Conservation (phyloP, 2,329 filamentous ascomycete species). For the Cercospora janseana region DNA sequence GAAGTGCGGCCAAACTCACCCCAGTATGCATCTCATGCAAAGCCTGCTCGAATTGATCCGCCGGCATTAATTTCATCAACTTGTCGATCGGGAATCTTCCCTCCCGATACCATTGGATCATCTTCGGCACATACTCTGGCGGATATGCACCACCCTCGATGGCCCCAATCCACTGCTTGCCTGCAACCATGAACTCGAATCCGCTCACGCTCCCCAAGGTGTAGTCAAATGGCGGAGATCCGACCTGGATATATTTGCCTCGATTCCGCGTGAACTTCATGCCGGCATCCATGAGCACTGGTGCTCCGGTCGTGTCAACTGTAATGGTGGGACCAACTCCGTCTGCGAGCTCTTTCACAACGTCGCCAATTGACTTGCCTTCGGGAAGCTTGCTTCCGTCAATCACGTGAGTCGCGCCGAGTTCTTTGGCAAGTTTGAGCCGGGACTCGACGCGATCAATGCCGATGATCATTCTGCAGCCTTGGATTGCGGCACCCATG, state of each 20-base stretch:
- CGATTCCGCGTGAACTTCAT: slow-evolving; percentile 46
- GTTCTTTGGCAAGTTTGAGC: slow-evolving; percentile 41
- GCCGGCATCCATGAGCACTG: slow-evolving; percentile 45
- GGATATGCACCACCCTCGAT: slow-evolving; percentile 49
- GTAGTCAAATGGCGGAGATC: slow-evolving; percentile 47
- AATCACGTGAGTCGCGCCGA: slow-evolving; percentile 44
- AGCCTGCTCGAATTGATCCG: slow-evolving; percentile 43
- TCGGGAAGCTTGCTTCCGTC: slow-evolving; percentile 38
- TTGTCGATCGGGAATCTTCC: slow-evolving; percentile 50
- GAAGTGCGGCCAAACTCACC: not conserved
- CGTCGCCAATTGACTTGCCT: slow-evolving; percentile 38
- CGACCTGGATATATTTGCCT: slow-evolving; percentile 53
- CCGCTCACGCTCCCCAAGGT: slow-evolving; percentile 44
- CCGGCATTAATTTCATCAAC: slow-evolving; percentile 47
- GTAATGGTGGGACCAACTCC: slow-evolving; percentile 46
- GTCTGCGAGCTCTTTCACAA: slow-evolving; percentile 39
- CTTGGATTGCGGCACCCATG: slow-evolving; percentile 50
- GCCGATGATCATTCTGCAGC: slow-evolving; percentile 43
- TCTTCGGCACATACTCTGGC: slow-evolving; percentile 46
- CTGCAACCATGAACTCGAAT: slow-evolving; percentile 48
- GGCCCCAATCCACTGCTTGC: slow-evolving; percentile 51
- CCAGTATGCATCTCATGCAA: slow-evolving; percentile 45
- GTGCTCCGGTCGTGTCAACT: slow-evolving; percentile 53
- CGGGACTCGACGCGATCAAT: slow-evolving; percentile 42
- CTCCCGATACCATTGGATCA: slow-evolving; percentile 51